phyloP scores from a whole-genome alignment of 1,284 basidiomycete genomes.

The Cronartium quercuum region DNA sequence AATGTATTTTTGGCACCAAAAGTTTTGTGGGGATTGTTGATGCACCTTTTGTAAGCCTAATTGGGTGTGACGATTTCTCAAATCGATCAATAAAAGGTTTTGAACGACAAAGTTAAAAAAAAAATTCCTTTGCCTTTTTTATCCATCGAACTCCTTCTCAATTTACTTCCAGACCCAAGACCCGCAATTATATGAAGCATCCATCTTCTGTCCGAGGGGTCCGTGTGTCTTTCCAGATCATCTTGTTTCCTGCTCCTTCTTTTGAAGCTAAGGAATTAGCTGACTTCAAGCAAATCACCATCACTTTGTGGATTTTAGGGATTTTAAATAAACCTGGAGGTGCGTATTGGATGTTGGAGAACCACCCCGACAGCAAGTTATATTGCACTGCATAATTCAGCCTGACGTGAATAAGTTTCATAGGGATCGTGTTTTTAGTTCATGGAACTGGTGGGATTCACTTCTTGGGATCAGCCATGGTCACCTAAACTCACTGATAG shows the following conservation, averaged over 20 bases:
- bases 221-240: background rate
- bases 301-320: background rate
- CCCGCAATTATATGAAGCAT: background rate
- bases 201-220: conserved; percentile 24
- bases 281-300: background rate
- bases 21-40: background rate
- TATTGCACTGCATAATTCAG: background rate
- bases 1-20: too few species aligned
- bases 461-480: background rate
- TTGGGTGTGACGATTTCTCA: background rate
- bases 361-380: background rate
- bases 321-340: conserved; percentile 16
- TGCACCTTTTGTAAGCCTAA: conserved; percentile 21
- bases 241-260: background rate
- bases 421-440: conserved; percentile 17
- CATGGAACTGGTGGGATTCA: conserved; percentile 18
- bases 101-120: background rate
- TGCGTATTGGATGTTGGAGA: background rate
- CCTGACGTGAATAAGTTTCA: background rate
- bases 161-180: background rate
- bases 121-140: background rate
- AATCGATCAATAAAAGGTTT: background rate
- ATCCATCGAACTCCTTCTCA: background rate
- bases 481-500: background rate
- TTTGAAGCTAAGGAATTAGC: background rate